These are phyloP conservation scores for Kalmusia sp. DNA, from an alignment of 2,329 filamentous ascomycete species.

Conservation along the genomic window DNA sequence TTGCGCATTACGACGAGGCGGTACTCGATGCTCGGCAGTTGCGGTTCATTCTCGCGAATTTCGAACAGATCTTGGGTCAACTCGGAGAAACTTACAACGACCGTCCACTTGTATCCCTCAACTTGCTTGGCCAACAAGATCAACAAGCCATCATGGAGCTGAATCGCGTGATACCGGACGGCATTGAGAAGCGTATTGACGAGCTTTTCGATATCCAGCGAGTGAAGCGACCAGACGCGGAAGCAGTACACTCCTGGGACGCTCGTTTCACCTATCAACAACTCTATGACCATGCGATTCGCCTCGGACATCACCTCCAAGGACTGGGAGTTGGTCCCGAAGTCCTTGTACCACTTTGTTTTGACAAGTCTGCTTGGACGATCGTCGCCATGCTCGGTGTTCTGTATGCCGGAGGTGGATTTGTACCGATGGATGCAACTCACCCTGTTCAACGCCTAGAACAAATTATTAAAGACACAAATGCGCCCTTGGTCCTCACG, in stretches of 20 bases:
- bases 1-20: not conserved
- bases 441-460: not conserved
- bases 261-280: not conserved
- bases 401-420: conserved; percentile 51
- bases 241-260: conserved; percentile 1
- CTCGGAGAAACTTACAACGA: not conserved
- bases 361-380: conserved; percentile 27
- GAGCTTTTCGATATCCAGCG: not conserved
- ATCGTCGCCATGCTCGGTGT: conserved; percentile 48
- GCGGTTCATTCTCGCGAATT: not conserved
- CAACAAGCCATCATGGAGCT: not conserved
- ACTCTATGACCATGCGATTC: not conserved
- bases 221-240: not conserved
- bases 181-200: not conserved
- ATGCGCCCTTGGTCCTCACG: not conserved
- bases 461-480: not conserved
- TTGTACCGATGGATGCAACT: conserved; percentile 17
- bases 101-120: not conserved
- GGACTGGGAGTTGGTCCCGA: conserved; percentile 17
- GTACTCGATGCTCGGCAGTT: not conserved
- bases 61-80: not conserved
- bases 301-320: not conserved
- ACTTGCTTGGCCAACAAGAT: not conserved
- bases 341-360: conserved; percentile 22
- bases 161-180: not conserved